Conservation (phyloP, 805 yeast genomes). For the Starmerella apis region DNA sequence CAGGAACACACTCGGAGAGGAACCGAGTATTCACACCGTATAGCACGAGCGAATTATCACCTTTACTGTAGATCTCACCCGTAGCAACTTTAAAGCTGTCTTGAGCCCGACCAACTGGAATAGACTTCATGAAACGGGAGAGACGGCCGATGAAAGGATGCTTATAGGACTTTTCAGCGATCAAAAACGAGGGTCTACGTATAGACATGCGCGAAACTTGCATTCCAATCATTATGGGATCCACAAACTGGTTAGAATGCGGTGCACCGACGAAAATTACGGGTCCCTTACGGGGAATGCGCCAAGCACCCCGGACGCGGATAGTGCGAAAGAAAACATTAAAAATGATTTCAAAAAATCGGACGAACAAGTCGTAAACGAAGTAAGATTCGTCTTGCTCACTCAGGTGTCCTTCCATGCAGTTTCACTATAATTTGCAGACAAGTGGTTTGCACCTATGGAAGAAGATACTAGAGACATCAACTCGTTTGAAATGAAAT, state of each 20-base stretch:
- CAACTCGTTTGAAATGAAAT: not conserved
- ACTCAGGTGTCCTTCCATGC: not conserved
- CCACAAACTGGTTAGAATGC: constrained; percentile 92
- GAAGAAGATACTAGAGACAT: constrained; percentile 1
- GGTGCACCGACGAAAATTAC: constrained; percentile 93
- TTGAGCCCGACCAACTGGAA: constrained; percentile 89
- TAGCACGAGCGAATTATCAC: constrained; percentile 44
- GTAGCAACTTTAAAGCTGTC: constrained; percentile 60
- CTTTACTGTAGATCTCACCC: constrained; percentile 55
- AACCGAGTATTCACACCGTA: constrained; percentile 62
- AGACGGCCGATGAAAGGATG: constrained; percentile 61
- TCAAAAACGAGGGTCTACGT: constrained; percentile 65
- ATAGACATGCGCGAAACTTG: constrained; percentile 59
- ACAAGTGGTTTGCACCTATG: not conserved
- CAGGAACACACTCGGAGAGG: constrained; percentile 43
- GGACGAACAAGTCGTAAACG: constrained; percentile 32
- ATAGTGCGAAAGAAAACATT: constrained; percentile 80
- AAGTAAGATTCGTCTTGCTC: constrained; percentile 9
- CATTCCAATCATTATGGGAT: constrained; percentile 71
- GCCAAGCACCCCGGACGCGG: constrained; percentile 75
- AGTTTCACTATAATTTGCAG: not conserved
- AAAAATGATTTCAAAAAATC: constrained; percentile 37
- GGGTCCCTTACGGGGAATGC: constrained; percentile 62
- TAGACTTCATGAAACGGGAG: constrained; percentile 65
- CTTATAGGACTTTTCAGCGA: constrained; percentile 70